Conservation (phyloP, 176 grass and related monocot species). For the Avena atlantica region DNA sequence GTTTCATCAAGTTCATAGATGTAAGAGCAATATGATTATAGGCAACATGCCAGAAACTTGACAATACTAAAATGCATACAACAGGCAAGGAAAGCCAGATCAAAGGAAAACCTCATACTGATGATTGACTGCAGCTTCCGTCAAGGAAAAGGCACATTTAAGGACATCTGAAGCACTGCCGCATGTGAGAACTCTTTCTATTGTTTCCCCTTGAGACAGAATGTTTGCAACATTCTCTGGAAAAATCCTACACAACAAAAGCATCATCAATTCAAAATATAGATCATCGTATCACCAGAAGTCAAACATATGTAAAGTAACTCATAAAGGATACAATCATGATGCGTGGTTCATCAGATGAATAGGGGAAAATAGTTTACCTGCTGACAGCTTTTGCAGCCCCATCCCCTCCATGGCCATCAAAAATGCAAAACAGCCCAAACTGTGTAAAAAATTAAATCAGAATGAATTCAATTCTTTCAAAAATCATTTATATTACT, state of each 20-base stretch:
- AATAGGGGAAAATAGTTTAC: conserved; percentile 50
- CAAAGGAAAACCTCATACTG: conserved; percentile 76
- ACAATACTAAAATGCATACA: conserved; percentile 4
- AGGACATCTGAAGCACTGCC: conserved; percentile 74
- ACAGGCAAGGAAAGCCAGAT: conserved; percentile 36
- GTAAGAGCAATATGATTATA: background rate
- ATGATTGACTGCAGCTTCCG: conserved; percentile 73
- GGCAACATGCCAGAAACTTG: background rate
- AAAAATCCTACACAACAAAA: conserved; percentile 58
- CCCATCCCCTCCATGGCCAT: conserved; percentile 78
- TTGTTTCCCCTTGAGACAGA: conserved; percentile 56
- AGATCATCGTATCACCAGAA: conserved; percentile 11
- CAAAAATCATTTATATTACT: background rate
- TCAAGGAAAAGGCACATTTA: conserved; percentile 67
- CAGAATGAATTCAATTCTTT: conserved; percentile 9
- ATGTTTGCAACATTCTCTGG: conserved; percentile 65
- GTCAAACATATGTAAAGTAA: conserved; percentile 4
- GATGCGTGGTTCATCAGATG: conserved; percentile 14
- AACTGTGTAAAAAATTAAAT: conserved; percentile 56
- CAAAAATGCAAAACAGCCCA: conserved; percentile 70
- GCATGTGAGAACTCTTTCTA: conserved; percentile 52
- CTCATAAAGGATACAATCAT: conserved; percentile 31
- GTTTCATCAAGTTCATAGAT: conserved; percentile 19
- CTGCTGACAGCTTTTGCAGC: conserved; percentile 67
- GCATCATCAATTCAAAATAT: conserved; percentile 25